Percentiles rank a stretch among this genome's conserved stretches.
Conservation (phyloP, 768 basidiomycete species). For the Boletus subcaerulescens region DNA sequence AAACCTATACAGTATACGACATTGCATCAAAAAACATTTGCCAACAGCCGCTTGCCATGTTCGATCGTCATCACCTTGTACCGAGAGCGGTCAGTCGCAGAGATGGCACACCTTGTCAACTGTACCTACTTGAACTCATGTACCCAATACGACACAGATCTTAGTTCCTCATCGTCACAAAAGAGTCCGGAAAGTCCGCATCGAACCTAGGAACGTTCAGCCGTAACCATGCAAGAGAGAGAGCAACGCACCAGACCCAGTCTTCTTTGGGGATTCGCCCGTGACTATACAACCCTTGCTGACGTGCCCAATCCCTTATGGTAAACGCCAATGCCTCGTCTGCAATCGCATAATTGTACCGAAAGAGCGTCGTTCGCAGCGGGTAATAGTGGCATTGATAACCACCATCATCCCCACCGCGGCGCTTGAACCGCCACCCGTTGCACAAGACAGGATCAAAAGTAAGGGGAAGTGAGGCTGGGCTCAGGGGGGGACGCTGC, state of each 20-base stretch:
- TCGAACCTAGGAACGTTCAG: conserved; percentile 17
- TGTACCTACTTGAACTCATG: no score
- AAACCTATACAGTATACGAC: no score
- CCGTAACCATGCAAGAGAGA: background rate
- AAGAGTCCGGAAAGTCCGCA: conserved; percentile 1
- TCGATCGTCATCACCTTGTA: no score
- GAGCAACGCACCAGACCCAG: conserved; percentile 22
- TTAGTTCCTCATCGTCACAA: no score
- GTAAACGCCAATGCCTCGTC: background rate
- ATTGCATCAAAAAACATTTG: no score
- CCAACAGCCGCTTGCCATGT: no score
- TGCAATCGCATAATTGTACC: conserved; percentile 24
- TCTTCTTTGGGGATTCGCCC: background rate
- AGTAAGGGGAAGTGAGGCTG: background rate
- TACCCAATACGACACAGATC: no score
- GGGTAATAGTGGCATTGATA: background rate
- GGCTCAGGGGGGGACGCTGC: background rate
- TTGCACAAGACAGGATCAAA: conserved; percentile 7
- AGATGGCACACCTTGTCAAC: no score
- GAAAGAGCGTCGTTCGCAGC: conserved; percentile 22
- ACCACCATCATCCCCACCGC: rapidly evolving
- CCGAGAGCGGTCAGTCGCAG: no score
- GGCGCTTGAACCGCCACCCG: conserved; percentile 13
- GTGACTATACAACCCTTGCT: conserved; percentile 9
- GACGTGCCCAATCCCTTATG: conserved; percentile 9